These are phyloP conservation scores for Peniophora sp. DNA, from an alignment of 1,284 basidiomycete species.

Conservation along the genomic window DNA sequence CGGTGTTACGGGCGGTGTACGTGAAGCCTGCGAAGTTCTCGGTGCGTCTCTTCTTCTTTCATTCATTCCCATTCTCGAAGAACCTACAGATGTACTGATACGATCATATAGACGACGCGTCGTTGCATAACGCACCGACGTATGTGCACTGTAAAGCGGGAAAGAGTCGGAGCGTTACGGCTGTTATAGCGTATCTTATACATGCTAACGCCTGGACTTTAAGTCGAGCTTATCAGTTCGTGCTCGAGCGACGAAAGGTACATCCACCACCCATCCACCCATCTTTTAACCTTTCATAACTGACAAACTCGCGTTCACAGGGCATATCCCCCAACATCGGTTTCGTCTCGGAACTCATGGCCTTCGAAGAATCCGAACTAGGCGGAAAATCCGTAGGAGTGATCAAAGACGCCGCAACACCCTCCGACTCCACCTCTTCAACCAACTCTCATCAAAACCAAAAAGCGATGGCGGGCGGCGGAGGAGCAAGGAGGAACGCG, in stretches of 20 bases:
- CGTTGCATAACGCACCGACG: slow-evolving; percentile 78
- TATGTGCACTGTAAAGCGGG: slow-evolving; percentile 98
- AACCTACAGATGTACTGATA: background rate
- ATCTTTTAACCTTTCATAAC: too few species aligned
- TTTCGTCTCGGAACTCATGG: slow-evolving; percentile 96
- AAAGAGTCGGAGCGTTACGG: slow-evolving; percentile 93
- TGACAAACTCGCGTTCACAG: slow-evolving; percentile 24
- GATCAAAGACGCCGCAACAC: slow-evolving; percentile 33
- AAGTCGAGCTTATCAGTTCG: slow-evolving; percentile 84
- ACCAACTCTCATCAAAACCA: slow-evolving; percentile 9
- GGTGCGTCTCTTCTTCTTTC: slow-evolving; percentile 40
- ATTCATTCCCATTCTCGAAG: background rate
- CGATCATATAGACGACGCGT: slow-evolving; percentile 70
- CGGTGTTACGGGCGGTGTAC: slow-evolving; percentile 76
- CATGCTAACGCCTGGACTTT: slow-evolving; percentile 95
- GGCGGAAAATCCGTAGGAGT: slow-evolving; percentile 77
- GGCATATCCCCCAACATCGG: slow-evolving; percentile 98
- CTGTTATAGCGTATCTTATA: slow-evolving; percentile 95
- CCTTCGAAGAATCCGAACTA: slow-evolving; percentile 86
- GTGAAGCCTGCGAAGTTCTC: slow-evolving; percentile 79
- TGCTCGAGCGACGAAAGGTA: slow-evolving; percentile 66
- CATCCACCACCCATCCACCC: too few species aligned
- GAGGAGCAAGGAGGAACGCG: slow-evolving; percentile 37
- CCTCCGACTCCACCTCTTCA: background rate
- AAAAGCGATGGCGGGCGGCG: slow-evolving; percentile 32